These are phyloP conservation scores for Amanita fuliginea DNA, from an alignment of 768 basidiomycete species.

Conservation along the genomic window DNA sequence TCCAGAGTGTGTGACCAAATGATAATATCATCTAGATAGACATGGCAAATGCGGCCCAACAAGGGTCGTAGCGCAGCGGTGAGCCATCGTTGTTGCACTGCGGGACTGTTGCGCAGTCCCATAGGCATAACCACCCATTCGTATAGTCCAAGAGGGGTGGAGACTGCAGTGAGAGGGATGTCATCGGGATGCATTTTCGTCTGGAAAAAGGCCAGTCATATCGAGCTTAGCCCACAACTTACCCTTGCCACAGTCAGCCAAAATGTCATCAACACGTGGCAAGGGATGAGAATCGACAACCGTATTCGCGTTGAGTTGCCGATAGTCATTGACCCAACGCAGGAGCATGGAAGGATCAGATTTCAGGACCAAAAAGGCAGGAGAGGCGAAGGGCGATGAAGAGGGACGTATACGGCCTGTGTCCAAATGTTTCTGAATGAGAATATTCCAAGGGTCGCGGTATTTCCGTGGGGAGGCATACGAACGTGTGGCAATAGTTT, in stretches of 20 bases:
- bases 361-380: conserved; percentile 25
- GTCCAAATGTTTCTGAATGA: conserved; percentile 17
- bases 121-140: conserved; percentile 24
- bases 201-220: conserved; percentile 27
- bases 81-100: conserved; percentile 26
- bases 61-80: conserved; percentile 8
- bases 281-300: conserved; percentile 14
- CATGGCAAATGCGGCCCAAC: conserved; percentile 6
- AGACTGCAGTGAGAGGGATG: conserved; percentile 16
- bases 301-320: conserved; percentile 17
- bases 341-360: conserved; percentile 15
- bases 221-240: conserved; percentile 11
- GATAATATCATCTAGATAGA: too few species aligned
- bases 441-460: conserved; percentile 15
- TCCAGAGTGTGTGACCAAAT: too few species aligned
- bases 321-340: conserved; percentile 22
- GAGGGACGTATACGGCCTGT: conserved; percentile 21
- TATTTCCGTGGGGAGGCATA: conserved; percentile 23
- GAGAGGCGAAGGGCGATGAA: conserved; percentile 17
- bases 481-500: conserved; percentile 7
- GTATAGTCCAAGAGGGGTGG: conserved; percentile 23
- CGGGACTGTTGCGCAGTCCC: conserved; percentile 14
- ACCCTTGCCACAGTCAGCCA: conserved; percentile 12
- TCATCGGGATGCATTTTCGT: conserved; percentile 23
- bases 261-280: conserved; percentile 13